Evolutionary conservation across 2,329 filamentous ascomycete species (phyloP).

Genomic region (Diatrype stigma): DNA sequence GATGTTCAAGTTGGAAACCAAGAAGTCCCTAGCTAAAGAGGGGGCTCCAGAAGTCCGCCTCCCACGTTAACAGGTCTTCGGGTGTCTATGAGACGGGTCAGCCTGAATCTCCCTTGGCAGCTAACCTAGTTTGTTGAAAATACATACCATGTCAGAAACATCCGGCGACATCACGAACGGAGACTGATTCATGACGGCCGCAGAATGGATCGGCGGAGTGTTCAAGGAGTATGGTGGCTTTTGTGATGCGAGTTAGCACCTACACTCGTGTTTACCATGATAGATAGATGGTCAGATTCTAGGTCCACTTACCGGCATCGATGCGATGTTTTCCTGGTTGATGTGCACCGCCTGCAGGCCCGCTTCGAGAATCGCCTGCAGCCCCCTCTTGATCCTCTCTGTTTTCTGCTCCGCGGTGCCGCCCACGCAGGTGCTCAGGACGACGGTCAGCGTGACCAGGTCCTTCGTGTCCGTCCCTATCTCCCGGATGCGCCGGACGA

Average conservation of each 20-base stretch:
- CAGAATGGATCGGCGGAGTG: slow-evolving; percentile 13
- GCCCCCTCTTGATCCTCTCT: slow-evolving; percentile 37
- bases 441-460: slow-evolving; percentile 44
- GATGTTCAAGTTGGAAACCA: too few species aligned
- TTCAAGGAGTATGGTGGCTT: slow-evolving; percentile 12
- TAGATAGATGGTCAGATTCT: too few species aligned
- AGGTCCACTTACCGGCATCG: slow-evolving; percentile 24
- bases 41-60: slow-evolving; percentile 28
- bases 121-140: too few species aligned
- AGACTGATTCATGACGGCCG: slow-evolving; percentile 15
- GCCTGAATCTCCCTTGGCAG: background rate
- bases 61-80: slow-evolving; percentile 26
- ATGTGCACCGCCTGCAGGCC: slow-evolving; percentile 41
- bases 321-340: slow-evolving; percentile 34
- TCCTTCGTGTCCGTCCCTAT: slow-evolving; percentile 48
- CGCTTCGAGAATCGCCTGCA: slow-evolving; percentile 40
- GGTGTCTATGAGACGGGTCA: slow-evolving; percentile 11
- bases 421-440: slow-evolving; percentile 42
- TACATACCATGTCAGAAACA: slow-evolving; percentile 20
- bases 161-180: slow-evolving; percentile 21
- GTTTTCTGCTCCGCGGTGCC: slow-evolving; percentile 34
- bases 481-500: slow-evolving; percentile 39
- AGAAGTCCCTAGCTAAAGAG: slow-evolving; percentile 13
- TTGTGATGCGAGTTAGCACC: slow-evolving; percentile 8
- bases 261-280: background rate